These are phyloP conservation scores for Aspergillus bertholletiae DNA, from an alignment of 495 filamentous ascomycete genomes.

Conservation along the genomic window DNA sequence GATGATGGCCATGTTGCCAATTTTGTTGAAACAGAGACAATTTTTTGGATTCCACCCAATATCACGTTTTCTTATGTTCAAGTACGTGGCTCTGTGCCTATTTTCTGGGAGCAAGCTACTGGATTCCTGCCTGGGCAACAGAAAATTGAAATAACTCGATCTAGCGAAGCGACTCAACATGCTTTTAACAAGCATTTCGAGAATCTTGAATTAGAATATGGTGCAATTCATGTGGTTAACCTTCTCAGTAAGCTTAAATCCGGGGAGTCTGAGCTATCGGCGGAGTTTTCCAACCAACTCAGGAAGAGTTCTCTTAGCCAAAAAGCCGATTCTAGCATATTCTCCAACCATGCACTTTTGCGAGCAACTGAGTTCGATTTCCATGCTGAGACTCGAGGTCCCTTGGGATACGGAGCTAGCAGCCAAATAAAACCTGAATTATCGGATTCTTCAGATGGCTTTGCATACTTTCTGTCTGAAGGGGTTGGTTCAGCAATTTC, in stretches of 20 bases:
- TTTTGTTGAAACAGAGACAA: constrained; percentile 69
- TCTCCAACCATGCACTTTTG: constrained; percentile 66
- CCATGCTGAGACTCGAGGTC: constrained; percentile 86
- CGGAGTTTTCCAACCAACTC: constrained; percentile 74
- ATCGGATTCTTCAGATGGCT: constrained; percentile 71
- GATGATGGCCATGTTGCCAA: constrained; percentile 97
- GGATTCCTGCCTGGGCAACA: constrained; percentile 90
- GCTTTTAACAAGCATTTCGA: constrained; percentile 96
- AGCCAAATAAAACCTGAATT: constrained; percentile 72
- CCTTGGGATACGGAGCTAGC: constrained; percentile 83
- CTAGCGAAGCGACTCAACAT: constrained; percentile 85
- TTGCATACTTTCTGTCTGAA: constrained; percentile 87
- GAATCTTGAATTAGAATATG: constrained; percentile 75
- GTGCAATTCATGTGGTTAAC: constrained; percentile 86
- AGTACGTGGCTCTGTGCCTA: constrained; percentile 83
- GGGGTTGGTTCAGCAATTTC: constrained; percentile 28
- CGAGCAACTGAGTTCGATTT: constrained; percentile 88
- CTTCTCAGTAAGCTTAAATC: constrained; percentile 83
- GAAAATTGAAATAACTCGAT: constrained; percentile 88
- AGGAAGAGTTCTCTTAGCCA: constrained; percentile 62
- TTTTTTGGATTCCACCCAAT: constrained; percentile 66
- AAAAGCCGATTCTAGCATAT: constrained; percentile 29
- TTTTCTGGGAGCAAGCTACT: constrained; percentile 95
- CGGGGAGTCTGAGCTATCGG: constrained; percentile 76
- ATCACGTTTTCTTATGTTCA: constrained; percentile 93